Evolutionary conservation across 2,329 filamentous ascomycete genomes (phyloP).

Genomic region (Xylariaceae sp.): DNA sequence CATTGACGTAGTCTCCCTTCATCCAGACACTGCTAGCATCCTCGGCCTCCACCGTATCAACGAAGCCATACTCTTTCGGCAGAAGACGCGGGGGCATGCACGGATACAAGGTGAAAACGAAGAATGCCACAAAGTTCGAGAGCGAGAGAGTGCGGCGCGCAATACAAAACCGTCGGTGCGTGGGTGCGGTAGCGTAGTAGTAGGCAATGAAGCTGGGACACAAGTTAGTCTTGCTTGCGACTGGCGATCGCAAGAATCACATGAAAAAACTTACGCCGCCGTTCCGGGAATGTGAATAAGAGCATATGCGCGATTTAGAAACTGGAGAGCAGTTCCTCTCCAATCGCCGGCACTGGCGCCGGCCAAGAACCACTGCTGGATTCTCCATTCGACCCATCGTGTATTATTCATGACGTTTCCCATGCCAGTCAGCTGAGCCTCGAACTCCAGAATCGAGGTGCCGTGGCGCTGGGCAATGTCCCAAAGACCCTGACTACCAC

Average conservation of each 20-base stretch:
- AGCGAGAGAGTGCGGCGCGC: conserved; percentile 45
- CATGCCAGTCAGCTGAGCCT: conserved; percentile 30
- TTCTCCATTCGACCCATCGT: conserved; percentile 38
- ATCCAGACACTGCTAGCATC: conserved; percentile 50
- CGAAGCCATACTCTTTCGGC: conserved; percentile 41
- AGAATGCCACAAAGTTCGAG: conserved; percentile 44
- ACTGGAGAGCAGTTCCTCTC: conserved; percentile 35
- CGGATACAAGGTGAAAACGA: conserved; percentile 43
- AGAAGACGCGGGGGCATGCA: conserved; percentile 47
- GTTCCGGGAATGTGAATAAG: conserved; percentile 48
- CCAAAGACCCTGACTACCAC: conserved; percentile 42
- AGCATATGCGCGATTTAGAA: conserved; percentile 46
- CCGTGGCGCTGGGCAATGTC: conserved; percentile 42
- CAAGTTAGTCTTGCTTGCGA: background rate
- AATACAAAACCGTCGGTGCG: conserved; percentile 34
- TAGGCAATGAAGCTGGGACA: conserved; percentile 40
- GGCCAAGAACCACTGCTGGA: conserved; percentile 28
- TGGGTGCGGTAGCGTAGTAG: conserved; percentile 37
- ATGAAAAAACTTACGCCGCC: conserved; percentile 35
- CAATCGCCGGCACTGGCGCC: conserved; percentile 36
- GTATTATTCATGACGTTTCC: conserved; percentile 26
- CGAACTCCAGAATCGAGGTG: conserved; percentile 39
- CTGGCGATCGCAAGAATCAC: background rate
- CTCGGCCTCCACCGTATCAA: conserved; percentile 35
- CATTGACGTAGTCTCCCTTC: conserved; percentile 52